phyloP scores from a whole-genome alignment of 2,329 filamentous ascomycete genomes.

The Talaromyces sp. region DNA sequence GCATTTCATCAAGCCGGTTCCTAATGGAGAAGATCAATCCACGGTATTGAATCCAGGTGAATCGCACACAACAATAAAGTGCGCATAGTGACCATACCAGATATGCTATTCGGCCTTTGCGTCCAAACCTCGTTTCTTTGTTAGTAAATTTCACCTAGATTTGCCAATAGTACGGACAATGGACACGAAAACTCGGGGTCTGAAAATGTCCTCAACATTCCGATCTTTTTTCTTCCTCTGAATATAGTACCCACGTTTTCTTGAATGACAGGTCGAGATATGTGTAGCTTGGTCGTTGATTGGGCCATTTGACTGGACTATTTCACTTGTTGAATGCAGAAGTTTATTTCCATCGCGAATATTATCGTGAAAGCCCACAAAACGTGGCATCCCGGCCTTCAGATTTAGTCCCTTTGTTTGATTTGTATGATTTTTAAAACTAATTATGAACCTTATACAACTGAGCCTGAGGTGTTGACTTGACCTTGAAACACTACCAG shows the following conservation, averaged over 20 bases:
- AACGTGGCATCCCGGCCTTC: background rate
- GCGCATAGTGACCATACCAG: background rate
- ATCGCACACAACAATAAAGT: too few relatives aligned
- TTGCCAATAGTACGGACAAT: background rate
- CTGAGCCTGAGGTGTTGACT: background rate
- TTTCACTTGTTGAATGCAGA: background rate
- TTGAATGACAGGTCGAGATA: background rate
- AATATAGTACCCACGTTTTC: background rate
- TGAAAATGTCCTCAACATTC: background rate
- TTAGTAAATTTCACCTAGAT: background rate
- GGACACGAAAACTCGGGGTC: background rate
- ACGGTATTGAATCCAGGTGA: background rate
- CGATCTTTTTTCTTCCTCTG: background rate
- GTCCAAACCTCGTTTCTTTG: background rate
- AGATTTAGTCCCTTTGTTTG: background rate
- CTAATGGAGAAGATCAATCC: background rate
- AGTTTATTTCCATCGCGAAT: background rate
- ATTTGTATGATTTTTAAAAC: background rate
- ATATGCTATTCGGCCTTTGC: background rate
- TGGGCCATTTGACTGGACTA: background rate
- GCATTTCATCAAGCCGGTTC: background rate
- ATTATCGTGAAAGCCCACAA: conserved; percentile 8
- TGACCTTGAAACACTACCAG: background rate
- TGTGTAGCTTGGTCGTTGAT: background rate
- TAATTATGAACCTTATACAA: background rate